These are phyloP conservation scores for Cucurbita moschata DNA, from an alignment of 306 rosid genomes.

Conservation along the genomic window DNA sequence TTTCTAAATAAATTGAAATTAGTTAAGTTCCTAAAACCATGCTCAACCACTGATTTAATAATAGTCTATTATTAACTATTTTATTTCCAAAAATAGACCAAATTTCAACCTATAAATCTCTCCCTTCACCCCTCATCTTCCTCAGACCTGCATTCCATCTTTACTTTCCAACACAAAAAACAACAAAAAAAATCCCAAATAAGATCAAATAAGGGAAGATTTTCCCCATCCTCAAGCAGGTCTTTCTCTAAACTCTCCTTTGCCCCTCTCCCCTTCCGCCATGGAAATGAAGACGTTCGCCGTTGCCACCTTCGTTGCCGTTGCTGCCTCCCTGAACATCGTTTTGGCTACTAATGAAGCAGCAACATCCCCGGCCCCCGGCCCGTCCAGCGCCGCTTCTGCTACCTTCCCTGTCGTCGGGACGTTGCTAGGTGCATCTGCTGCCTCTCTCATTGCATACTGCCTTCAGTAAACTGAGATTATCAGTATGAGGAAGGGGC, in stretches of 20 bases:
- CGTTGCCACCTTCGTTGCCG: background rate
- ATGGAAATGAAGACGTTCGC: slow-evolving; percentile 5
- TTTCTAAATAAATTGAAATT: no score
- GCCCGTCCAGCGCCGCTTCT: background rate
- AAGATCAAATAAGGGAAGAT: background rate
- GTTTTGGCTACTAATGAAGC: background rate
- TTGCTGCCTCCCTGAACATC: background rate
- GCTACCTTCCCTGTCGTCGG: slow-evolving; percentile 29
- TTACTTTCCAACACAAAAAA: background rate
- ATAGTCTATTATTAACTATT: background rate
- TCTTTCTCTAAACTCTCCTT: background rate
- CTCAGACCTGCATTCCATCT: background rate
- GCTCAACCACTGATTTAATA: background rate
- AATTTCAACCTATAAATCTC: no score
- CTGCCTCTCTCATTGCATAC: slow-evolving; percentile 31
- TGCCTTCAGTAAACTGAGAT: slow-evolving; percentile 7
- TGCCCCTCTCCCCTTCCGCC: background rate
- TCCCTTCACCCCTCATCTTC: background rate
- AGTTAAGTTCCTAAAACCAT: background rate
- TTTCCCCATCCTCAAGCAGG: background rate
- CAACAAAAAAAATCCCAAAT: background rate
- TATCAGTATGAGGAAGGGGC: background rate
- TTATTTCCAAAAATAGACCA: background rate
- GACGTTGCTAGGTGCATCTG: slow-evolving; percentile 39
- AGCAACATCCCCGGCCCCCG: background rate